Percentiles rank a stretch among this genome's conserved stretches.
These are phyloP conservation scores for Ogataea paradorogensis DNA, from an alignment of 805 yeast genomes.

Conservation along the genomic window DNA sequence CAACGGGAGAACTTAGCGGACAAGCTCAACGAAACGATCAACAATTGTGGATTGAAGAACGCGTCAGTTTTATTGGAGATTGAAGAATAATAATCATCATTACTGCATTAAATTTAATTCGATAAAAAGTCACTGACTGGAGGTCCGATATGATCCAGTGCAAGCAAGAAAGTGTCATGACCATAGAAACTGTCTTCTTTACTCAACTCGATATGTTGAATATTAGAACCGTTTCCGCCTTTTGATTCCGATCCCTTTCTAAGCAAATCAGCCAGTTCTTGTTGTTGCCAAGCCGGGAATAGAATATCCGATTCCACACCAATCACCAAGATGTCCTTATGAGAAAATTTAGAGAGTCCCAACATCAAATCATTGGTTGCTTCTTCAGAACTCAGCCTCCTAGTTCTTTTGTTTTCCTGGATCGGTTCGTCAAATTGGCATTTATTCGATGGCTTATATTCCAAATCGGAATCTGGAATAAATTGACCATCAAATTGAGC, in stretches of 20 bases:
- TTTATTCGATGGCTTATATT: constrained; percentile 29
- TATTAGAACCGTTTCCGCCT: constrained; percentile 38
- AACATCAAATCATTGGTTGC: constrained; percentile 55
- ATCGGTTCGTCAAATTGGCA: constrained; percentile 48
- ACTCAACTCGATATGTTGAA: constrained; percentile 70
- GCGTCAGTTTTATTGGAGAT: constrained; percentile 74
- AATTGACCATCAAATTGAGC: constrained; percentile 28
- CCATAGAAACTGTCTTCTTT: constrained; percentile 79
- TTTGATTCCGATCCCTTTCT: constrained; percentile 32
- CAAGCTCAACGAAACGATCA: constrained; percentile 55
- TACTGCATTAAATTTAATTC: constrained; percentile 4
- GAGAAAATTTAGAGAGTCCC: constrained; percentile 63
- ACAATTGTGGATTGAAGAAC: constrained; percentile 75
- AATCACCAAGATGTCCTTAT: constrained; percentile 68
- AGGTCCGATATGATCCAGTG: constrained; percentile 73
- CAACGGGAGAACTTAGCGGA: constrained; percentile 58
- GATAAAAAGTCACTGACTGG: constrained; percentile 67
- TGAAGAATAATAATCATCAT: constrained; percentile 21
- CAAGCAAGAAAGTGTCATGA: constrained; percentile 85
- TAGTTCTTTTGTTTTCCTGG: constrained; percentile 46
- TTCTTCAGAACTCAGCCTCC: constrained; percentile 51
- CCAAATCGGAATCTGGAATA: constrained; percentile 25
- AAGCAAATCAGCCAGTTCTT: constrained; percentile 68
- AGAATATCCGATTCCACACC: constrained; percentile 93
- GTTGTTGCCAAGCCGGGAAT: constrained; percentile 94